Evolutionary conservation across 2,329 filamentous ascomycete genomes (phyloP).

Genomic region (Colletotrichum lentis): DNA sequence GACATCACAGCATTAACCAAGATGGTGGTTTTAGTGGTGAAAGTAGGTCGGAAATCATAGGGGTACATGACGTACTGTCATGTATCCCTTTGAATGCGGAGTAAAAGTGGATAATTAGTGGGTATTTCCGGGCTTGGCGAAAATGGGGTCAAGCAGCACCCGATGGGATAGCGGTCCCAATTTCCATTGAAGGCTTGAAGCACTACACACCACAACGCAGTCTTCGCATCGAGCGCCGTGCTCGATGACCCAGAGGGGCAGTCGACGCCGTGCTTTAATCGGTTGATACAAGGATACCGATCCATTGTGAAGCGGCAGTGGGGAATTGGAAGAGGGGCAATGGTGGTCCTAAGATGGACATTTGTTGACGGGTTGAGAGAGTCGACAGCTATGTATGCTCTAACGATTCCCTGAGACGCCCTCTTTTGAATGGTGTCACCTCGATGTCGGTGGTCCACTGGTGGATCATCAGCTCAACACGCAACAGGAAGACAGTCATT

Average conservation of each 20-base stretch:
- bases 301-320: not conserved
- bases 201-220: not conserved
- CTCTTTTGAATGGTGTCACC: no score
- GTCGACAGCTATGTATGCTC: not conserved
- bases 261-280: not conserved
- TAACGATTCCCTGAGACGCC: no score
- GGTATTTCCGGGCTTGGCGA: not conserved
- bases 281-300: not conserved
- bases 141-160: not conserved
- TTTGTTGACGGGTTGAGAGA: not conserved
- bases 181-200: no score
- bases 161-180: not conserved
- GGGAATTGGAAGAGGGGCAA: not conserved
- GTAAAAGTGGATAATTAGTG: not conserved
- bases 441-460: no score
- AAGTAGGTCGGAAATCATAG: no score
- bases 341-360: not conserved
- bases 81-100: not conserved
- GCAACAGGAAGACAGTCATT: no score
- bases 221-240: not conserved
- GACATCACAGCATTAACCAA: no score
- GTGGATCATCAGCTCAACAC: no score
- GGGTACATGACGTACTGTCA: no score
- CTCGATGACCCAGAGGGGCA: not conserved
- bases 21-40: no score